Evolutionary conservation across 108 stramenopile species (phyloP).

Genomic region (Skeletonema potamos): DNA sequence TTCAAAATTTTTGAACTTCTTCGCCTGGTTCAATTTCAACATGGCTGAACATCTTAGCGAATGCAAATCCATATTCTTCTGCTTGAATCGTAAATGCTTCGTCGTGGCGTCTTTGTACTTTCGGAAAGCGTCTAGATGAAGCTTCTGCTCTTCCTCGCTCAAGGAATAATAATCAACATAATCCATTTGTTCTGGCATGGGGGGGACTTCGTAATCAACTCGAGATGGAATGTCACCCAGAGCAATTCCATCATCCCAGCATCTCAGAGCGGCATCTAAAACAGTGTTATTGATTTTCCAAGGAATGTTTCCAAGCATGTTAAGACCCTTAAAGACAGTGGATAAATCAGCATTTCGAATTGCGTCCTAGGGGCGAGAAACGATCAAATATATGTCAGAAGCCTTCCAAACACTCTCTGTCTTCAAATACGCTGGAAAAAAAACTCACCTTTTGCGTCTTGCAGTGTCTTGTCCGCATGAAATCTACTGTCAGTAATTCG

Average conservation of each 20-base stretch:
- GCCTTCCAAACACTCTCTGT: not conserved
- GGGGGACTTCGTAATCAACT: constrained; percentile 77
- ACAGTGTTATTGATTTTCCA: constrained; percentile 88
- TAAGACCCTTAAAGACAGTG: constrained; percentile 82
- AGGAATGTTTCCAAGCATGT: constrained; percentile 79
- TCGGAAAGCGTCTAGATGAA: constrained; percentile 39
- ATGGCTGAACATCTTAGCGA: constrained; percentile 85
- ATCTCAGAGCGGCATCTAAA: constrained; percentile 68
- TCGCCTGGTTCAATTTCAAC: constrained; percentile 87
- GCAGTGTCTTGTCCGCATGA: constrained; percentile 85
- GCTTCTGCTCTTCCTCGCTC: constrained; percentile 26
- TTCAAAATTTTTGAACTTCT: constrained; percentile 84
- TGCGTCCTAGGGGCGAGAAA: constrained; percentile 35
- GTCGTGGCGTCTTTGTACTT: constrained; percentile 53
- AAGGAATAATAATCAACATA: constrained; percentile 34
- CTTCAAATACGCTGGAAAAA: not conserved
- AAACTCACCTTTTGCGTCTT: constrained; percentile 62
- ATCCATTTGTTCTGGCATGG: constrained; percentile 50
- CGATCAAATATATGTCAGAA: not conserved
- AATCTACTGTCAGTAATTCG: constrained; percentile 57
- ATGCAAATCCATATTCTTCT: constrained; percentile 83
- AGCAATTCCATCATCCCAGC: constrained; percentile 75
- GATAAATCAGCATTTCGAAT: constrained; percentile 71
- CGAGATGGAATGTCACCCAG: constrained; percentile 89
- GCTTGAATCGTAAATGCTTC: constrained; percentile 62